phyloP scores from a whole-genome alignment of 176 grass and related monocot genomes.

The Aegilops umbellulata region DNA sequence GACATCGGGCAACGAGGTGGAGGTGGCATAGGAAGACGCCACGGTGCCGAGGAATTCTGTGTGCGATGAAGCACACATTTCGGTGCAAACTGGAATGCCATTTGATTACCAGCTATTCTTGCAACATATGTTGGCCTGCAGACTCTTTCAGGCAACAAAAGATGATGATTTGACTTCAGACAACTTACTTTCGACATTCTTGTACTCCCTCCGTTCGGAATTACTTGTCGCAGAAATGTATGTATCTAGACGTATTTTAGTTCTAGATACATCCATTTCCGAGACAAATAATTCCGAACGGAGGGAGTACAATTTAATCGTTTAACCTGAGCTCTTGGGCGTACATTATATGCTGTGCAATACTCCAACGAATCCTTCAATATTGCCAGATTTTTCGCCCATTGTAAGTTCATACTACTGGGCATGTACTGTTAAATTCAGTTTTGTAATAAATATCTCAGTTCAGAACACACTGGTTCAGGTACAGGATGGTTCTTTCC shows the following conservation, averaged over 20 bases:
- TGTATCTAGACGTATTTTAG: too few species aligned
- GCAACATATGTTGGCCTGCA: too few species aligned
- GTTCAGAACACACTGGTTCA: background rate
- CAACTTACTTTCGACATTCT: background rate
- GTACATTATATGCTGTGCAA: background rate
- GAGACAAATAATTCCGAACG: too few species aligned
- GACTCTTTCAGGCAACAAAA: too few species aligned
- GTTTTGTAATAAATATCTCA: background rate
- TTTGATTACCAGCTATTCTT: too few species aligned
- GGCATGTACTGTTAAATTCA: background rate
- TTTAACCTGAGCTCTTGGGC: background rate
- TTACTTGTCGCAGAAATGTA: too few species aligned
- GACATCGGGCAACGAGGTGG: background rate
- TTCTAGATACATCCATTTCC: too few species aligned
- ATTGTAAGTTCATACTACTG: background rate
- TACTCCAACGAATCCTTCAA: background rate
- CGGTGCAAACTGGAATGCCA: too few species aligned
- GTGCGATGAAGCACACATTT: too few species aligned
- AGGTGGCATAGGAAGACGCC: background rate
- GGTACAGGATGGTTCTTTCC: background rate
- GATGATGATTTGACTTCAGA: too few species aligned
- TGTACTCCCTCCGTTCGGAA: too few species aligned
- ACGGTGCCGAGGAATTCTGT: too few species aligned
- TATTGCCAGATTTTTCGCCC: background rate
- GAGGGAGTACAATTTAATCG: background rate